Percentiles rank a stretch among this genome's conserved stretches.
phyloP scores from a whole-genome alignment of 805 yeast genomes.

The Sugiyamaella boreocaroliniensis region DNA sequence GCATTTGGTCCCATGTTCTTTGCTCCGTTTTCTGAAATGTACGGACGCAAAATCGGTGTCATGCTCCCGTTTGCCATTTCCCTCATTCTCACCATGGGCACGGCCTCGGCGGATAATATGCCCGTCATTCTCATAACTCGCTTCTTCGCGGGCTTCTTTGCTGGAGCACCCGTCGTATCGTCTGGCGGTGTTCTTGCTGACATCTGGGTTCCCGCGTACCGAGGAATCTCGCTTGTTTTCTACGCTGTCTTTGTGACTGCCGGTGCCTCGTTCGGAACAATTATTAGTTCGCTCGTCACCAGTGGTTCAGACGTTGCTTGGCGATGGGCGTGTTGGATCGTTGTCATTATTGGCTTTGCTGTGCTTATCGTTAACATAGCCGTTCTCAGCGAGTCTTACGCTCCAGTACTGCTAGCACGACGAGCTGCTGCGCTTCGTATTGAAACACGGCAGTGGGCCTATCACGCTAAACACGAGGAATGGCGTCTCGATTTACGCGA shows the following conservation, averaged over 20 bases:
- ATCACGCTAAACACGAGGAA: conserved; percentile 91
- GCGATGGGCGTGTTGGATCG: conserved; percentile 53
- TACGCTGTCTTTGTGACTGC: conserved; percentile 43
- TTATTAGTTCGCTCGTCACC: conserved; percentile 43
- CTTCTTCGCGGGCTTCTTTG: conserved; percentile 53
- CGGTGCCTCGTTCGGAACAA: conserved; percentile 42
- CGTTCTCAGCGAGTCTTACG: conserved; percentile 34
- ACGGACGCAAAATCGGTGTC: conserved; percentile 44
- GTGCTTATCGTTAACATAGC: conserved; percentile 35
- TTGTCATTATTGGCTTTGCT: conserved; percentile 38
- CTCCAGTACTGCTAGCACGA: conserved; percentile 45
- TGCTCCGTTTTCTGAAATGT: conserved; percentile 54
- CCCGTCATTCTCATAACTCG: conserved; percentile 48
- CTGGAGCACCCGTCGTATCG: conserved; percentile 55
- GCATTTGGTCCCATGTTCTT: conserved; percentile 62
- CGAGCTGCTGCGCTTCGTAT: conserved; percentile 64
- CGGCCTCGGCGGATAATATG: conserved; percentile 45
- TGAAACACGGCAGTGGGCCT: conserved; percentile 73
- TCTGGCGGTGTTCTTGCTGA: conserved; percentile 58
- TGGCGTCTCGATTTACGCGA: conserved; percentile 64
- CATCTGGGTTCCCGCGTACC: conserved; percentile 40
- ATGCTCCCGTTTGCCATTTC: conserved; percentile 37
- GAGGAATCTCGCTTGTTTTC: conserved; percentile 49
- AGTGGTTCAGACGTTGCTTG: conserved; percentile 40
- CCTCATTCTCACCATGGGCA: conserved; percentile 41